Evolutionary conservation across 2,329 filamentous ascomycete genomes (phyloP).

Genomic region (Verticillium nubilum): DNA sequence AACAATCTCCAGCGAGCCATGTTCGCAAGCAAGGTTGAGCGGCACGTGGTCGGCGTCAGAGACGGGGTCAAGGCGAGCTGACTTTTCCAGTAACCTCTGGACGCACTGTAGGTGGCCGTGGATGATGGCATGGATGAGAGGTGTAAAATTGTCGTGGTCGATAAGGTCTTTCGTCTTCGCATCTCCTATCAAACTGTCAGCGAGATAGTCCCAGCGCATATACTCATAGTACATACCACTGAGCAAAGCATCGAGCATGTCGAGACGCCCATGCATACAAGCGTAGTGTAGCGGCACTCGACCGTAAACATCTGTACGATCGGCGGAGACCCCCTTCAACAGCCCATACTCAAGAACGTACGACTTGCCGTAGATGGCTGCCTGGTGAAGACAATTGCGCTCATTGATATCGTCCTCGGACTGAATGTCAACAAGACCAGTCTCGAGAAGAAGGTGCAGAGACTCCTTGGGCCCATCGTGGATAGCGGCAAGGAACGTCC

Average conservation of each 20-base stretch:
- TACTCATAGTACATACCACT: conserved; percentile 37
- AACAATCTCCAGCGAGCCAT: conserved; percentile 80
- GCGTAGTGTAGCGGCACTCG: conserved; percentile 92
- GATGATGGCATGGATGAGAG: conserved; percentile 90
- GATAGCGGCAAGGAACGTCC: conserved; percentile 85
- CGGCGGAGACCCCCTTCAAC: conserved; percentile 68
- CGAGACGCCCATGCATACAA: conserved; percentile 85
- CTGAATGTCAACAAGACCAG: conserved; percentile 79
- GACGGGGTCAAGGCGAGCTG: conserved; percentile 79
- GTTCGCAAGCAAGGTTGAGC: conserved; percentile 89
- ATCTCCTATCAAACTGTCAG: neutral
- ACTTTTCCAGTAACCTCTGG: conserved; percentile 66
- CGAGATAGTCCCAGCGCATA: too few relatives aligned
- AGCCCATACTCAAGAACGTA: conserved; percentile 75
- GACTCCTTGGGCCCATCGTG: conserved; percentile 77
- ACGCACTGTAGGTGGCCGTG: conserved; percentile 80
- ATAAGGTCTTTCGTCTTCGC: conserved; percentile 70
- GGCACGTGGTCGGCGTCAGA: conserved; percentile 90
- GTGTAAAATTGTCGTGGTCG: conserved; percentile 96
- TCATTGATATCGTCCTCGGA: conserved; percentile 98
- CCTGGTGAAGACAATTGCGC: conserved; percentile 91
- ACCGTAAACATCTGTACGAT: conserved; percentile 86
- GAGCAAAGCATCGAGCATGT: conserved; percentile 73
- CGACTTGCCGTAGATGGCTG: conserved; percentile 85
- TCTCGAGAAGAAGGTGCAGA: conserved; percentile 71